Conservation (phyloP, 495 filamentous ascomycete species). For the Physcia stellaris region DNA sequence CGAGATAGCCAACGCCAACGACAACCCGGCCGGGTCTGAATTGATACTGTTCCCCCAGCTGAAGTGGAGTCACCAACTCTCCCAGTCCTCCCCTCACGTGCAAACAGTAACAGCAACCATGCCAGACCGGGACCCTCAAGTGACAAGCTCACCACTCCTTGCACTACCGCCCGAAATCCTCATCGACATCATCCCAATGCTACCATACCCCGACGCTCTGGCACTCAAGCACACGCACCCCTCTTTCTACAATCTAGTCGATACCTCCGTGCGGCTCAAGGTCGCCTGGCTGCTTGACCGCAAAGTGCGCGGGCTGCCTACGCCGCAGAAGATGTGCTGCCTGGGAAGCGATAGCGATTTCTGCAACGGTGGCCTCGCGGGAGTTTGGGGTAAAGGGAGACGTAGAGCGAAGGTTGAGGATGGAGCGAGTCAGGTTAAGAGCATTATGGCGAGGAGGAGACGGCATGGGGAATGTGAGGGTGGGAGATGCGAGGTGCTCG, state of each 20-base stretch:
- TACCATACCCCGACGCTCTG: constrained; percentile 45
- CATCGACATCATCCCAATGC: constrained; percentile 32
- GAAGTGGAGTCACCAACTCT: no score
- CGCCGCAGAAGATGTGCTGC: constrained; percentile 8
- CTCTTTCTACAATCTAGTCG: constrained; percentile 37
- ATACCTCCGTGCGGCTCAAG: constrained; percentile 38
- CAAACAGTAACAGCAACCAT: no score
- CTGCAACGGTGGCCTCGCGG: constrained; percentile 4
- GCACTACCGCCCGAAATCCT: constrained; percentile 42
- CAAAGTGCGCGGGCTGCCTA: constrained; percentile 9
- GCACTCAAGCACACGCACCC: constrained; percentile 41
- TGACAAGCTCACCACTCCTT: constrained; percentile 15
- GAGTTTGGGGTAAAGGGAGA: no score
- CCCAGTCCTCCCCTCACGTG: no score
- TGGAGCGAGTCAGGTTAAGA: constrained; percentile 7
- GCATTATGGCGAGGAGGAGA: constrained; percentile 12
- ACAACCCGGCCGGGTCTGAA: no score
- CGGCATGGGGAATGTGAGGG: constrained; percentile 10
- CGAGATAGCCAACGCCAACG: no score
- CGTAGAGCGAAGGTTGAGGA: no score
- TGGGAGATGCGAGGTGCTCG: constrained; percentile 13
- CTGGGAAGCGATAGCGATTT: constrained; percentile 13
- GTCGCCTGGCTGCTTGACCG: constrained; percentile 44
- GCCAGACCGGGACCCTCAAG: no score
- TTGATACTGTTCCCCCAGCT: no score